phyloP scores from a whole-genome alignment of 345 rosid genomes.

The Litchi chinensis region DNA sequence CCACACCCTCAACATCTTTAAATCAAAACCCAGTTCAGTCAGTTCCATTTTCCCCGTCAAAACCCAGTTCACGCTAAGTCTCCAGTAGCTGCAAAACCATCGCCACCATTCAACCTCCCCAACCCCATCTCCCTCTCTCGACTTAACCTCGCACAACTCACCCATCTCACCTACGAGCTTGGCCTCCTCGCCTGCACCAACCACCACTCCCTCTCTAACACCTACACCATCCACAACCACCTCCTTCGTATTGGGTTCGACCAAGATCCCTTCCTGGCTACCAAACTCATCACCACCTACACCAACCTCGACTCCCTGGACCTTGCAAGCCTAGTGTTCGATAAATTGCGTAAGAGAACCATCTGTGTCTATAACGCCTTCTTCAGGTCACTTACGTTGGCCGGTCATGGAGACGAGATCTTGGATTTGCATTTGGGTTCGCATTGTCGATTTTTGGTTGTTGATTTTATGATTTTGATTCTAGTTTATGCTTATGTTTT shows the following conservation, averaged over 20 bases:
- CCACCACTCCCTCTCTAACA: conserved; percentile 57
- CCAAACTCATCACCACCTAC: conserved; percentile 78
- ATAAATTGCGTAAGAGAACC: conserved; percentile 70
- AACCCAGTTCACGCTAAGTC: no score
- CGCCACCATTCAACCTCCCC: no score
- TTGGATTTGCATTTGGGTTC: conserved; percentile 49
- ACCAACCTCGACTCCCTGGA: conserved; percentile 52
- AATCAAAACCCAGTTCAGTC: no score
- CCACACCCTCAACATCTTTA: no score
- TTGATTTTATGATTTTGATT: no score
- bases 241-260: conserved; percentile 32
- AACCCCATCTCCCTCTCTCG: no score
- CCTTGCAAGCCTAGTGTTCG: conserved; percentile 77
- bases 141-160: conserved; percentile 48
- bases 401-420: conserved; percentile 65
- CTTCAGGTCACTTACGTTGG: no score
- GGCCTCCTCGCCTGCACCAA: conserved; percentile 34
- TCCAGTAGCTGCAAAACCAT: no score
- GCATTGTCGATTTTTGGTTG: no score
- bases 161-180: conserved; percentile 85
- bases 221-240: conserved; percentile 59
- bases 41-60: no score
- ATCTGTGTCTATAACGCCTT: conserved; percentile 47
- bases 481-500: no score
- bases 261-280: conserved; percentile 90